Percentiles rank a stretch among this genome's conserved stretches.
Conservation (phyloP, 306 rosid species). For the Acacia acuminata region DNA sequence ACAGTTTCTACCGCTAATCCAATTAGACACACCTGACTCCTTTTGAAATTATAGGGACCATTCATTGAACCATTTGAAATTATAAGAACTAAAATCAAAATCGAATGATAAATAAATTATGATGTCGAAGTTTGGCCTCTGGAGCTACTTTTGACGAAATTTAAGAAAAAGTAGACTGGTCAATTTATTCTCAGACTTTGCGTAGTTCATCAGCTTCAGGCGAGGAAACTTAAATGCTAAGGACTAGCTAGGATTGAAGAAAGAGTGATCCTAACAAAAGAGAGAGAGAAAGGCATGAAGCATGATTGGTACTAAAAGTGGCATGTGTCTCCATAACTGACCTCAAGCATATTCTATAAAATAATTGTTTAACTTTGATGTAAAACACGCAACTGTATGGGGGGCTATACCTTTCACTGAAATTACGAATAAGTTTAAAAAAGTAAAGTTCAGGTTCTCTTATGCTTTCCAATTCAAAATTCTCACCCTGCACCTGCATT, state of each 20-base stretch:
- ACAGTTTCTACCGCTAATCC: too few species aligned
- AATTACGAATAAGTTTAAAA: slow-evolving; percentile 43
- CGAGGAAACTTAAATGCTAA: slow-evolving; percentile 26
- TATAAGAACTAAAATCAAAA: too few species aligned
- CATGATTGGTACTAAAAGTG: slow-evolving; percentile 38
- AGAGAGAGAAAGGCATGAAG: neutral
- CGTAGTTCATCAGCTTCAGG: neutral
- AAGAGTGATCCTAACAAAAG: slow-evolving; percentile 29
- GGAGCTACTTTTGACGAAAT: neutral
- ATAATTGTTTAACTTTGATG: slow-evolving; percentile 39
- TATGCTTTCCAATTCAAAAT: slow-evolving; percentile 25
- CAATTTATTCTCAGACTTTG: neutral
- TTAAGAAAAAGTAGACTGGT: neutral
- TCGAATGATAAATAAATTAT: too few species aligned
- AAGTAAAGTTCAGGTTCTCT: slow-evolving; percentile 45
- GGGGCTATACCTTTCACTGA: slow-evolving; percentile 23
- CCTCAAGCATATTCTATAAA: slow-evolving; percentile 35
- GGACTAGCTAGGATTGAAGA: neutral
- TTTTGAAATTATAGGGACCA: too few species aligned
- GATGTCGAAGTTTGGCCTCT: neutral
- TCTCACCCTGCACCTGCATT: slow-evolving; percentile 31
- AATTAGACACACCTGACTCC: too few species aligned
- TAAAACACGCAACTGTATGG: slow-evolving; percentile 26
- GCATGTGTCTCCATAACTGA: slow-evolving; percentile 36
- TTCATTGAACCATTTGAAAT: too few species aligned